Evolutionary conservation across 371 early-diverging fungal species (phyloP).

Genomic region (Lichtheimia ornata): DNA sequence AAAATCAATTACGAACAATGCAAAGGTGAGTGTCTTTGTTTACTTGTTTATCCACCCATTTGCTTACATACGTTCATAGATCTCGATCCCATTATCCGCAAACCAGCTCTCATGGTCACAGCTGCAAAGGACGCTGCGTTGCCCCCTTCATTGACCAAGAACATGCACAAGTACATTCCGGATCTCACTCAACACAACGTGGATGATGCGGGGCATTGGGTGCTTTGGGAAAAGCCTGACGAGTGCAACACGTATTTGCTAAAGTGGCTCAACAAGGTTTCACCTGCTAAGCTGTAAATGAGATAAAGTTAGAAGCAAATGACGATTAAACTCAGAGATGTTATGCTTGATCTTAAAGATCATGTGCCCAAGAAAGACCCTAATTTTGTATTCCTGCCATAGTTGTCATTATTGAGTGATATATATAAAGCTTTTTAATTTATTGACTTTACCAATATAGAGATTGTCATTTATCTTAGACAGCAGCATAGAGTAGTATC

Average conservation of each 20-base stretch:
- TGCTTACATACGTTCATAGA: background rate
- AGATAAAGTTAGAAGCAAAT: background rate
- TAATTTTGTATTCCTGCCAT: no score
- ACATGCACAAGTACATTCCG: constrained; percentile 35
- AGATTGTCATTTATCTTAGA: no score
- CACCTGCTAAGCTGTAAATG: constrained; percentile 6
- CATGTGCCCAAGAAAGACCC: no score
- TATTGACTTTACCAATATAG: no score
- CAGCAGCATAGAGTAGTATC: no score
- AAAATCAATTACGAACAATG: constrained; percentile 41
- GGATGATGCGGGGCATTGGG: constrained; percentile 47
- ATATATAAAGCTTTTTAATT: no score
- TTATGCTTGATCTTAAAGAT: no score
- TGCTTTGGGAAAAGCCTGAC: constrained; percentile 47
- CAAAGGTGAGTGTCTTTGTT: constrained; percentile 26
- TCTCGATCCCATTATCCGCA: constrained; percentile 35
- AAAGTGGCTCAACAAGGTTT: constrained; percentile 31
- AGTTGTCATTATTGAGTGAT: no score
- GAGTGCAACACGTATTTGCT: constrained; percentile 34
- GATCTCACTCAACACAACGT: constrained; percentile 34
- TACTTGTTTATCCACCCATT: no score
- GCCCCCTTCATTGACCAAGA: constrained; percentile 38
- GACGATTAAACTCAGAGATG: no score
- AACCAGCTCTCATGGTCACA: constrained; percentile 43
- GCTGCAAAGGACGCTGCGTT: constrained; percentile 43